A percentile compares a stretch with the other conserved stretches of the same genome.
Conservation (phyloP, 345 rosid species). For the Clausena lansium region DNA sequence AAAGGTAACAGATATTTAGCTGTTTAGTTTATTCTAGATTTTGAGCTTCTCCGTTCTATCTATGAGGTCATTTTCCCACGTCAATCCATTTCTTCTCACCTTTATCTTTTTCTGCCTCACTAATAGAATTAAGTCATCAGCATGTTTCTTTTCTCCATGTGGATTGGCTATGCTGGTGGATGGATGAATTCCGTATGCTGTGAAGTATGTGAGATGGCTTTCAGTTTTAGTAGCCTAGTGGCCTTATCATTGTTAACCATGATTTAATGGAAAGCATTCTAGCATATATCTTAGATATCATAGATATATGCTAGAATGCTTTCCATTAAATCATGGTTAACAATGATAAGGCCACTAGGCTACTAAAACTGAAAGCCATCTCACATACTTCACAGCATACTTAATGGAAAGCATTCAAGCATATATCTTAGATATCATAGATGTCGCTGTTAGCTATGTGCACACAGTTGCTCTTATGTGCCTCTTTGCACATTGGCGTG, state of each 20-base stretch:
- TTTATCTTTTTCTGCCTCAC: neutral
- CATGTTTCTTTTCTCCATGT: neutral
- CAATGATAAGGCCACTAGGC: neutral
- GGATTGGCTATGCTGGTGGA: neutral
- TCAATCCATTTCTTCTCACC: neutral
- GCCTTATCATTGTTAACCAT: neutral
- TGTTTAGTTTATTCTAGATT: neutral
- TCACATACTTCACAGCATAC: neutral
- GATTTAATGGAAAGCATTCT: neutral
- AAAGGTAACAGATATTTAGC: slow-evolving; percentile 24
- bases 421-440: too few relatives aligned
- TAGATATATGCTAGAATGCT: too few relatives aligned
- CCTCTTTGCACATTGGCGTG: neutral
- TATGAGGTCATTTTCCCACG: neutral
- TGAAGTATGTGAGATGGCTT: neutral
- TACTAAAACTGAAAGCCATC: neutral
- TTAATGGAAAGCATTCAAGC: too few relatives aligned
- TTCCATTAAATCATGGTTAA: neutral
- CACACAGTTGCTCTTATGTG: neutral
- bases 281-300: neutral
- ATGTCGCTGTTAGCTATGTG: neutral
- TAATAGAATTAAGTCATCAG: neutral
- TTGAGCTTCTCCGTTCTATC: neutral
- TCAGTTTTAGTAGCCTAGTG: neutral
- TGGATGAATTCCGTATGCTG: neutral